These are phyloP conservation scores for Ceriops zippeliana DNA, from an alignment of 345 rosid species.

Conservation along the genomic window DNA sequence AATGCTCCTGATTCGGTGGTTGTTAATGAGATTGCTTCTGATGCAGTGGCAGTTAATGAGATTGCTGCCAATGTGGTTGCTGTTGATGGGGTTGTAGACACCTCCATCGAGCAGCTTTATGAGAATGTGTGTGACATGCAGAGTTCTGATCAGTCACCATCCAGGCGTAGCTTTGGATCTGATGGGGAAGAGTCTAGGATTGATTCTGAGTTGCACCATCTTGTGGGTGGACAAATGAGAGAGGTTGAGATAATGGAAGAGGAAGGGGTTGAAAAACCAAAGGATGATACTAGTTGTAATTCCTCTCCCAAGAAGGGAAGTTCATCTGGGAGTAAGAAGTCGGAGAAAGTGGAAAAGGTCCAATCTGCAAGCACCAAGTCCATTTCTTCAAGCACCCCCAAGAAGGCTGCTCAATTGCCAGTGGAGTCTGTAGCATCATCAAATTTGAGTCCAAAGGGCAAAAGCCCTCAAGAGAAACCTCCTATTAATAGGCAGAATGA, in stretches of 20 bases:
- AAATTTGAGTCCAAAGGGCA: slow-evolving; percentile 39
- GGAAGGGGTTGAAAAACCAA: slow-evolving; percentile 44
- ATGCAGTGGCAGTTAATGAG: slow-evolving; percentile 13
- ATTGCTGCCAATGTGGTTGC: not conserved
- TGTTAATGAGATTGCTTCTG: slow-evolving; percentile 9
- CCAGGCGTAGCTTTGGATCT: slow-evolving; percentile 29
- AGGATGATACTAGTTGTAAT: slow-evolving; percentile 30
- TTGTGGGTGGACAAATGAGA: slow-evolving; percentile 32
- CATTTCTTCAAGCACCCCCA: slow-evolving; percentile 33
- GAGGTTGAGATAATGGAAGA: slow-evolving; percentile 36
- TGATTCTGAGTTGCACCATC: slow-evolving; percentile 35
- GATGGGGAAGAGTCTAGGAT: slow-evolving; percentile 34
- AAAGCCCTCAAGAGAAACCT: slow-evolving; percentile 35
- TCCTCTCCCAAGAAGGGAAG: slow-evolving; percentile 44
- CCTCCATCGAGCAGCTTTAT: slow-evolving; percentile 36
- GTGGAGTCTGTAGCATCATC: slow-evolving; percentile 31
- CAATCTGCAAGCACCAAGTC: slow-evolving; percentile 36
- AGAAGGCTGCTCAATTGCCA: slow-evolving; percentile 15
- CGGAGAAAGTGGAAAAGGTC: slow-evolving; percentile 39
- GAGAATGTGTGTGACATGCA: slow-evolving; percentile 37
- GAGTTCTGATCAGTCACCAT: slow-evolving; percentile 34
- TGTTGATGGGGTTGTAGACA: slow-evolving; percentile 18
- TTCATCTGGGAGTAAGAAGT: slow-evolving; percentile 41
- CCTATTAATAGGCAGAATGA: slow-evolving; percentile 32
- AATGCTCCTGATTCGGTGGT: slow-evolving; percentile 23